Percentiles rank a stretch among this genome's conserved stretches.
Conservation (phyloP, 192 early-diverging fungal species). For the Pilobolus umbonatus region DNA sequence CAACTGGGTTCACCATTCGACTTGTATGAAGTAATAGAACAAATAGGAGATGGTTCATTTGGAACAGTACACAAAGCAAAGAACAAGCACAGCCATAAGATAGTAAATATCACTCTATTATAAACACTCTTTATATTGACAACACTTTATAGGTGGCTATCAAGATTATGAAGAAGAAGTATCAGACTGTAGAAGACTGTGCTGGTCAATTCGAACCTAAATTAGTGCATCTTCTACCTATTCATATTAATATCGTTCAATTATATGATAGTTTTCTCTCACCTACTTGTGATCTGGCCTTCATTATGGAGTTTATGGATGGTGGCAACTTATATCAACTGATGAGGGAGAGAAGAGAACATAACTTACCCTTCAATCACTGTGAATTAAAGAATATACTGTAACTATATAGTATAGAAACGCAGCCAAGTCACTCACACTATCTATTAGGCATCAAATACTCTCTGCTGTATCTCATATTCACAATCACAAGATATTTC, state of each 20-base stretch:
- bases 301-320: slow-evolving; percentile 97
- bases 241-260: slow-evolving; percentile 79
- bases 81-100: slow-evolving; percentile 57
- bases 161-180: slow-evolving; percentile 87
- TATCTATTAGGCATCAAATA: slow-evolving; percentile 67
- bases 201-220: slow-evolving; percentile 73
- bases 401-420: slow-evolving; percentile 39
- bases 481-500: slow-evolving; percentile 89
- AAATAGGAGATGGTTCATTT: slow-evolving; percentile 83
- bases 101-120: slow-evolving; percentile 47
- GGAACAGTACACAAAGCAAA: slow-evolving; percentile 68
- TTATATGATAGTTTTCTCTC: slow-evolving; percentile 80
- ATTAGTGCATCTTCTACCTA: slow-evolving; percentile 60
- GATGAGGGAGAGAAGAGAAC: slow-evolving; percentile 69
- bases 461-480: slow-evolving; percentile 86
- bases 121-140: background rate
- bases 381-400: slow-evolving; percentile 68
- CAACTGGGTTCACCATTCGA: slow-evolving; percentile 26
- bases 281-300: slow-evolving; percentile 68
- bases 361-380: slow-evolving; percentile 48
- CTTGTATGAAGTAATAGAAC: slow-evolving; percentile 57
- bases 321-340: slow-evolving; percentile 86
- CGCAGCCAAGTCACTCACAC: background rate
- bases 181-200: slow-evolving; percentile 65
- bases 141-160: slow-evolving; percentile 68